Base-by-base conservation (phyloP, 1,139 yeast species). In the Hyphopichia fennica region DNA sequence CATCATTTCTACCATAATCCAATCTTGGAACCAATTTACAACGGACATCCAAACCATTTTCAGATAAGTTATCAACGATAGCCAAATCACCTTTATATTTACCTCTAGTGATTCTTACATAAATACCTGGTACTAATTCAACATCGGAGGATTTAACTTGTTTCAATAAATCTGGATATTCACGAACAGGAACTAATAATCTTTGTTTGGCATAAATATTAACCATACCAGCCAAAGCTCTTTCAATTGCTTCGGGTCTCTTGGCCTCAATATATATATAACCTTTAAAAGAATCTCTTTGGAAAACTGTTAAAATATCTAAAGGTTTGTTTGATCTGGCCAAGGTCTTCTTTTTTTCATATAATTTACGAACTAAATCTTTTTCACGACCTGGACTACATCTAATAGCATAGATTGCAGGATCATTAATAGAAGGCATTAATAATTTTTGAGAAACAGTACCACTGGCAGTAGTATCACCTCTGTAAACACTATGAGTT, bases 391-490 rank as follows among this genome's bases (percentile, higher is more conserved):
- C 98, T 25, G 89, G 91, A 54, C 95, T 81, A 67, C 96, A 89
- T 63, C 97, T 81, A 38, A 93, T 82, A 56, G 96, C 98, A 86
- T 96, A 93, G 57, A 95, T 89, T 43, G 91, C 84, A 6, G 99
- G 98, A 60, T 95, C 98, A 56, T 91, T 90, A 45, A 93, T 96
- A 22, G 97, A 89, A 14, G 99, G 99, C 68, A 93, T 77, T 53
- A 93, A 76, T 54, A 95, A 79, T 57, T 96, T 85, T 63, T 93
- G 99, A 2, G 99, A 95, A 7, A 93, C 96, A 32, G 88, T 79
- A 34, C 77, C 78, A 34, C 84, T 82, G 34, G 90, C 86, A 4
- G 73, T 66, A 44, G 87, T 82, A 42, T 91, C 96, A 37, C 96
- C 96, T 54, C 96, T 79, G 66, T 87, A 91, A 46, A 87, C 88